Evolutionary conservation across 2,329 filamentous ascomycete species (phyloP), one percentile per base, ranked within the genome.

Genomic region (Sporothrix humicola): DNA sequence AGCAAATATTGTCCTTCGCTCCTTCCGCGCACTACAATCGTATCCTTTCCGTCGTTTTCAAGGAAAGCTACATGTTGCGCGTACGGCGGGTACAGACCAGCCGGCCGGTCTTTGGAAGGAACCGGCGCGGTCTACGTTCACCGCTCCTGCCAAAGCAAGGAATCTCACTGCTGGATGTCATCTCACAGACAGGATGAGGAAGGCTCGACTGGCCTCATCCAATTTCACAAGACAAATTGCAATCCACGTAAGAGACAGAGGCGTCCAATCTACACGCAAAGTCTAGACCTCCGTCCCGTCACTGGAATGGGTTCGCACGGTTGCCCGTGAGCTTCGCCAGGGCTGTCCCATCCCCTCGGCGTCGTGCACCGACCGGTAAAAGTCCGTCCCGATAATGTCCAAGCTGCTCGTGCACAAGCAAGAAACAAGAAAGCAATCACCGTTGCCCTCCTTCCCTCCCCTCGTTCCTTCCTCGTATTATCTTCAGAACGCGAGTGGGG

Each of bases 291-390:
- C 20, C 20, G 23, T 63, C 69, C 48, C 7, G 58, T n/a, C 23
- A 26, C 54, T 71, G 69, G 69, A 63, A 71, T 71, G 69, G 42
- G 20, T 31, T 59, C 31, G 54, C 52, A 71, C 37, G 52, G 69
- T 71, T 71, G 69, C 66, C 31, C 48, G 66, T 58, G 68, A 46
- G 46, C 26, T 13, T 66, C n/a, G n/a, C 69, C 69, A 71, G 69
- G 23, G 23, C 56, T 44, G 56, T 17, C 13, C 65, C 65, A 52
- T 61, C 12, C 20, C 69, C 17, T 44, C 44, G 54, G 42, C 56
- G 54, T 44, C 52, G 56, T 17, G 9, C 26, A 48, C 61, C 61
- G n/a, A 48, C 61, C 61, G n/a, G 61, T 20, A 65, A 26, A 17
- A 66, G 61, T 44, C 61, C 61, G 42, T 8, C 48, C 61, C 61